Base-by-base conservation (phyloP, 2,329 filamentous ascomycete genomes). In the Clonostachys solani region DNA sequence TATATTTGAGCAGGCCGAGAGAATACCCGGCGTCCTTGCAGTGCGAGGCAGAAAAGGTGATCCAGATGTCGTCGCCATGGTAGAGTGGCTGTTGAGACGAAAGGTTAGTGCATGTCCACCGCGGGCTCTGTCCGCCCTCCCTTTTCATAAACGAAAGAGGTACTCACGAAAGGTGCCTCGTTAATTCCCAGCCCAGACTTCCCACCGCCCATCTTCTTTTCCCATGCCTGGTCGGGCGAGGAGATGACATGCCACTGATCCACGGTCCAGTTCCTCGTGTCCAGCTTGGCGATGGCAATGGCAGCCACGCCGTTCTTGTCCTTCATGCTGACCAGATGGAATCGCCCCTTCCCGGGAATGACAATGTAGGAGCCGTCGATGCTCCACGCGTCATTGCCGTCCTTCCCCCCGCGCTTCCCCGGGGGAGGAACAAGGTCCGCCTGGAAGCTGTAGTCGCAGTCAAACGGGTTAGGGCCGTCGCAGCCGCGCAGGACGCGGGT, bases 11-110 rank as follows among this genome's bases (percentile, higher is more conserved):
- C 13, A 78, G 60, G 1, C 75, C 78, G 3, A 83, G 64, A 19
- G 71, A 71, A 57, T 83, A 82, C 45, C 71, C 66, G 1, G 72
- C 58, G 0, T 74, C 78, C 77, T 75, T 80, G 66, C 77, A 82
- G 59, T 75, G 75, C 49, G 72, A 77, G 2, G 76, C 78, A 5
- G 73, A 78, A 62, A 74, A 83, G 3, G 71, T 65, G 37, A 82
- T 58, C 50, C 73, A 38, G 36, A 80, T 0, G 74, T 80, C 47
- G 70, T 73, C 10, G 74, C 75, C 17, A 68, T 69, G 38, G 73
- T 68, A 56, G 81, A 82, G 18, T 83, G 63, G 0, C 36, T 38
- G 12, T 38, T 7, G 74, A 74, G 4, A 71, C 69, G 0, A 75
- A 69, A 0, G 76, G 78, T 54, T 83, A 78, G 54, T 81, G 78